Base-by-base conservation (phyloP, 2,329 filamentous ascomycete species). In the Helicocarpus griseus region DNA sequence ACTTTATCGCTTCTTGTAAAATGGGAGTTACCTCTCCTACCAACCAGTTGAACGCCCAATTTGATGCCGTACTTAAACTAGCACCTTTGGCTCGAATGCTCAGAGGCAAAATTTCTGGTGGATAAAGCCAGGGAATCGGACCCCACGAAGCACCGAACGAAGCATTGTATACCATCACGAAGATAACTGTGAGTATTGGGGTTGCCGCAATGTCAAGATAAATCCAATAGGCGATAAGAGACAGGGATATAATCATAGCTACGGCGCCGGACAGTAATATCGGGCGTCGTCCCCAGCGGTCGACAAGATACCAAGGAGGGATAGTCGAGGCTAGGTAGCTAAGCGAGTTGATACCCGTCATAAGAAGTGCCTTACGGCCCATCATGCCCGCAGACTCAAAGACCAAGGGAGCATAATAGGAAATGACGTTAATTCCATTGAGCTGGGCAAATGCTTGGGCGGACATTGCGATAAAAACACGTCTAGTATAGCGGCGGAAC, bases 381-480 rank as follows among this genome's bases (percentile, higher is more conserved):
- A 81, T 73, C 93, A 91, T 97, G n/a, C 93, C 91, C 35, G 93
- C 93, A 54, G 90, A 90, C 70, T 96, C 90, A 63, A 98, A 97
- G 14, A 97, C 91, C 51, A 94, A 82, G 0, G 93, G 93, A 1
- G 93, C 93, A 65, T 98, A 98, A 76, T 97, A 98, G 1, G 91
- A 97, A 57, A 98, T 98, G 66, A 98, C 93, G 71, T 98, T 98
- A 74, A 98, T 98, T 58, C 93, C 93, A 73, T 97, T 97, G 50
- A 98, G 81, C 71, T 98, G 93, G 26, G 93, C 93, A 58, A 98
- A 81, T 5, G 85, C 89, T 70, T 97, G 93, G 3, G 93, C 93
- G 31, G 91, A 97, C 93, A 97, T 97, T 71, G 93, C 93, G 66
- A 97, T 97, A 64, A 97, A 89, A 58, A 97, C 91, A 49, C 93